Evolutionary conservation across 495 filamentous ascomycete species (phyloP), one percentile per base, ranked within the genome.

Genomic region (Penicillium cinerascens): DNA sequence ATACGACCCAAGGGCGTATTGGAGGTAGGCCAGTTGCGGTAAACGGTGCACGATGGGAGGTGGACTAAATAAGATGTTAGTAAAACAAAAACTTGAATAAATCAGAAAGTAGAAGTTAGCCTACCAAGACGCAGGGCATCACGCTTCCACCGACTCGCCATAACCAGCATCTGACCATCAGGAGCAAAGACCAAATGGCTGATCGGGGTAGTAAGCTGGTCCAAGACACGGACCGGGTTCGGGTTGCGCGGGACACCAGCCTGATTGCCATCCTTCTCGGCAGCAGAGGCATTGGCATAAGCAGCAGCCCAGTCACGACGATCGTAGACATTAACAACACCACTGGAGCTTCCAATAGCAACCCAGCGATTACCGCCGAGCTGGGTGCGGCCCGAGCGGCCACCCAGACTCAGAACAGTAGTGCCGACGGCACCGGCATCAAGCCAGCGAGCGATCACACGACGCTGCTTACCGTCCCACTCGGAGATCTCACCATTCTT

Each of bases 401-500:
- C 91, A 36, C 91, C 91, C 11, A 96, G 75, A 29, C 84, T 81
- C 47, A 97, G 73, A 3, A 88, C 85, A 0, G 90, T 95, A 7
- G 84, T 92, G 29, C 88, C 89, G 25, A 96, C 84, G 3, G 86
- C 89, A 22, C 93, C 93, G 57, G 96, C 91, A 61, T 98, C 93
- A 13, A 82, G 75, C 93, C 95, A 98, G 21, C 88, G 78, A 6
- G 84, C 87, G 2, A 95, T 64, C 18, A 92, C 84, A 6, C 82
- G 77, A 36, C 77, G 78, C 23, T 81, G 65, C 17, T 65, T 70
- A 39, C 92, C 73, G 67, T 84, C 85, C 81, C 87, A 97, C 71
- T 98, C 93, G n/a, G 87, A 86, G n/a, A 95, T 80, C 64, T 95
- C 89, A 20, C 95, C 95, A 49, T 87, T 87, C 60, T 89, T 92